These are phyloP conservation scores for Conticribra guillardii DNA, from an alignment of 108 stramenopile genomes.

Conservation along the genomic window DNA sequence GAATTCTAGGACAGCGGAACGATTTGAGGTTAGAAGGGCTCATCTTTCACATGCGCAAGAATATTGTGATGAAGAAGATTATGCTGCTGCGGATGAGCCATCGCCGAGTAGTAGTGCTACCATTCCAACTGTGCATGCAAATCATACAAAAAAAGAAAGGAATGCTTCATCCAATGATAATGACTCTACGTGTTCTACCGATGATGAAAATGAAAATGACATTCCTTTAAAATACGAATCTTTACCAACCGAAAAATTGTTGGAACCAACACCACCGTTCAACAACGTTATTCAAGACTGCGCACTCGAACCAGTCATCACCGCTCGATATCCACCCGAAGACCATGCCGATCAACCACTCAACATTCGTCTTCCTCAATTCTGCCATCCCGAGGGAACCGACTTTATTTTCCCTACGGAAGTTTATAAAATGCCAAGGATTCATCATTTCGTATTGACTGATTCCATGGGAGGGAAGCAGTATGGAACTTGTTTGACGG, in stretches of 20 bases:
- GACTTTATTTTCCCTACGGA: slow-evolving; percentile 58
- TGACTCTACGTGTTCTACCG: slow-evolving; percentile 14
- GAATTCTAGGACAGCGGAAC: slow-evolving; percentile 28
- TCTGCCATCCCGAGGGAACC: slow-evolving; percentile 71
- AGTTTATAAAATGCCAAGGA: slow-evolving; percentile 67
- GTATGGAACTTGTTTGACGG: slow-evolving; percentile 80
- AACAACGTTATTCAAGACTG: not conserved
- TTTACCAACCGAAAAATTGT: not conserved
- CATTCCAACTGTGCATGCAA: not conserved
- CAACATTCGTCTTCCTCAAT: slow-evolving; percentile 77
- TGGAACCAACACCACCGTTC: not conserved
- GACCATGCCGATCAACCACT: slow-evolving; percentile 71
- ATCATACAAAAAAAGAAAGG: not conserved
- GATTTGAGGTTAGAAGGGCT: slow-evolving; percentile 27
- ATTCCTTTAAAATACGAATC: too few relatives aligned
- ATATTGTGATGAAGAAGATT: not conserved
- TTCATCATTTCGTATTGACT: slow-evolving; percentile 84
- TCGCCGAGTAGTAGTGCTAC: not conserved
- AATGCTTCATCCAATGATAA: slow-evolving; percentile 8
- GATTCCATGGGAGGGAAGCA: slow-evolving; percentile 75
- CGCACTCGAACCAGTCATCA: slow-evolving; percentile 66
- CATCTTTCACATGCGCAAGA: slow-evolving; percentile 6
- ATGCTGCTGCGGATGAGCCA: not conserved
- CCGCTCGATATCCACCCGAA: slow-evolving; percentile 68
- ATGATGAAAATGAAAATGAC: not conserved